Base-by-base conservation (phyloP, 768 basidiomycete species). In the Trametes coccinea region DNA sequence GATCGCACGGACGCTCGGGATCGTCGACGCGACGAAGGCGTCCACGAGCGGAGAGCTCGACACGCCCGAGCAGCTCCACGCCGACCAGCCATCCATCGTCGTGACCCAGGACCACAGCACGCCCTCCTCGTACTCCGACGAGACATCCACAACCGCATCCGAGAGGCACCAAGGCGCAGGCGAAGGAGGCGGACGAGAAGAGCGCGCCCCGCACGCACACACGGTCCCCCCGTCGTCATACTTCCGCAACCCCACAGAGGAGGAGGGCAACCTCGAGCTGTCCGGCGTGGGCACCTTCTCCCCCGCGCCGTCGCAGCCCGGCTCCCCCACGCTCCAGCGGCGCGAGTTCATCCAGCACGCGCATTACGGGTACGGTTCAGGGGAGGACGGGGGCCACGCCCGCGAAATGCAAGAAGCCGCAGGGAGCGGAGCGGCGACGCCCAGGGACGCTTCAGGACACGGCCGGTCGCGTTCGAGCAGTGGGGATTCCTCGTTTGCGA, bases 1-100 rank as follows among this genome's bases (percentile, higher is more conserved):
- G 59, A 89, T 93, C 70, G 92, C 89, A 11, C 86, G 91, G 60
- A 92, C 90, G 5, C 80, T 93, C 53, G 91, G 90, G 37, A 81
- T 90, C 55, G 82, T 90, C 64, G 90, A 91, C 73, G 82, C 83
- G 61, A 84, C 86, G 53, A 87, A 86, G 70, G 88, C 89, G 0
- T 87, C 88, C 11, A 90, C 89, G 29, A 84, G 82, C 72, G 63
- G 62, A 54, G 56, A 34, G n/a, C 60, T 56, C 60, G 63, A 51
- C 47, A 43, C 31, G 14, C 3, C 59, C 49, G 46, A 60, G 9
- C 40, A 40, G 29, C 56, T 50, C 6, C 56, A 31, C 40, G 56
- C 40, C 10, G 39, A 41, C 49, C 53, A 60, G 43, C 66, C 65
- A 10, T 37, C 61, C 14, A 62, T 54, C 44, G 51, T 58, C 55